Conservation (phyloP, 306 rosid genomes). For the Casuarina equisetifolia region DNA sequence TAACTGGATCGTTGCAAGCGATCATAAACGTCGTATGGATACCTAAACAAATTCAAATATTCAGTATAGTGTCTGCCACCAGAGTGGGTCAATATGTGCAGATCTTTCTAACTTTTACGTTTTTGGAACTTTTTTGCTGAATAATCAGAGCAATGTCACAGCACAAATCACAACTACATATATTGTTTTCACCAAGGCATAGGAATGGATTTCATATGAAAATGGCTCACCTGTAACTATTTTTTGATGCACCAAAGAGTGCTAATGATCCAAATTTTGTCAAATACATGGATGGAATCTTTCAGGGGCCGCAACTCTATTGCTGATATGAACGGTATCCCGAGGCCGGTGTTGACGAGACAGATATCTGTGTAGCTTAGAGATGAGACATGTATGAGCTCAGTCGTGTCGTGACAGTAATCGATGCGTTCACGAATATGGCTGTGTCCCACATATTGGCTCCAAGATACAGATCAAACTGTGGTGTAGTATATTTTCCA, state of each 20-base stretch:
- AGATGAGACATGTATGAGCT: constrained; percentile 40
- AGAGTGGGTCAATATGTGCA: too few species aligned
- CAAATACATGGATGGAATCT: constrained; percentile 10
- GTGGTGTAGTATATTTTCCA: constrained; percentile 24
- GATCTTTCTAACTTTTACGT: too few species aligned
- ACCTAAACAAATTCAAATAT: constrained; percentile 40
- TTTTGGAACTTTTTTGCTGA: too few species aligned
- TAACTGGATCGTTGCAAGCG: constrained; percentile 3
- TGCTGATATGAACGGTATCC: constrained; percentile 50
- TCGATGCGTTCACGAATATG: constrained; percentile 8
- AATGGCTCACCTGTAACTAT: constrained; percentile 22
- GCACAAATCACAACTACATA: too few species aligned
- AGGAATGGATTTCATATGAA: too few species aligned
- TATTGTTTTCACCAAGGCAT: neutral
- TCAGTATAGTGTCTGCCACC: too few species aligned
- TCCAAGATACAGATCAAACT: constrained; percentile 52
- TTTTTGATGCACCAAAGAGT: constrained; percentile 25
- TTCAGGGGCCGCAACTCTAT: constrained; percentile 47
- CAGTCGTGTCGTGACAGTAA: neutral
- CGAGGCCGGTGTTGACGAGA: constrained; percentile 46
- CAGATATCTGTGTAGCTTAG: constrained; percentile 31
- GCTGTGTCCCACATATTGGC: constrained; percentile 39
- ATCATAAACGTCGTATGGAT: constrained; percentile 38
- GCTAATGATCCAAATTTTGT: constrained; percentile 23
- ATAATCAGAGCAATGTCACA: too few species aligned